Base-by-base conservation (phyloP, 768 basidiomycete species). In the Podaxis sp. region DNA sequence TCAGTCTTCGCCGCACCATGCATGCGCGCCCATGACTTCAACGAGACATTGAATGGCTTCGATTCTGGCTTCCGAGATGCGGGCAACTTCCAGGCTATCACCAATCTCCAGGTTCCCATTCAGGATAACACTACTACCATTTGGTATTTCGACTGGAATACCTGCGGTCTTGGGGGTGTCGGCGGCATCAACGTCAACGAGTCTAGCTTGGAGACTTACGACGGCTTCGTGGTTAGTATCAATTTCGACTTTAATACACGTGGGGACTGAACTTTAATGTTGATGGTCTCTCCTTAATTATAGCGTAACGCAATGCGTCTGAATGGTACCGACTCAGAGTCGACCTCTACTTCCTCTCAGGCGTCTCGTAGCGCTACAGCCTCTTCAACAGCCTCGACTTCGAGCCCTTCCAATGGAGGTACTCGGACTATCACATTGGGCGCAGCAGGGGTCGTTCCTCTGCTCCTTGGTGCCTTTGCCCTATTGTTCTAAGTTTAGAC, bases 91-190 rank as follows among this genome's bases (percentile, higher is more conserved):
- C 77, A 79, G 8, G 74, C 78, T 19, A 68, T 79, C 59, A 84
- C 84, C 28, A 77, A 75, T 54, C 76, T 84, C 42, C 38, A 70
- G 26, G 75, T 86, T 44, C 74, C 80, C 19, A 78, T 88, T 49
- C 61, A 69, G 9, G 72, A 82, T 58, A 75, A 80, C 62, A 77
- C 76, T 61, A 67, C 64, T 11, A 82, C 86, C 19, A 75, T 86
- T 53, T 88, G 86, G 86, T 88, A 85, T 71, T 88, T 74, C 70
- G 87, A 88, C 74, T 69, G 66, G 63, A 80, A 79, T 65, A 81
- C 80, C 6, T 88, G 87, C 70, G 78, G 75, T 2, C 64, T 76
- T 56, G 87, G 86, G 56, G 86, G 84, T 36, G 86, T 88, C 49
- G 87, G 87, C 44, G 87, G 73, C 9, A 84, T 88, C 67, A 88